Base-by-base conservation (phyloP, 129 eudicot species). In the Ambrosia artemisiifolia region DNA sequence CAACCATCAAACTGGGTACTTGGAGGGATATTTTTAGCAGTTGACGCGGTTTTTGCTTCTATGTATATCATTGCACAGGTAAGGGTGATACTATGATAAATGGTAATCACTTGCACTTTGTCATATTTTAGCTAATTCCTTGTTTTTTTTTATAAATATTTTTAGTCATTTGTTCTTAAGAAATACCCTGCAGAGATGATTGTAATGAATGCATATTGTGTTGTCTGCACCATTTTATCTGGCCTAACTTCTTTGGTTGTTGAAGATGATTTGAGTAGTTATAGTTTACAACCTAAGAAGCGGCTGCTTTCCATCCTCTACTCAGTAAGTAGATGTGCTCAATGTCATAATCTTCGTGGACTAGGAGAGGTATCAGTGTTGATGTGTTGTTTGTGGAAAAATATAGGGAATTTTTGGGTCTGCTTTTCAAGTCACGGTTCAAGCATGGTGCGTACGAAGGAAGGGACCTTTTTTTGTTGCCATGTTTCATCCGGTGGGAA, bases 401-500 rank as follows among this genome's bases (percentile, higher is more conserved):
- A 19, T 70, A 34, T 70, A 89, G 98, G 98, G 91, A 17, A 54
- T 92, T 46, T 87, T 92, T 35, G 98, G 98, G 19, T 84, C 96
- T 49, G 91, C 86, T 62, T 83, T 92, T 74, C 95, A 87, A 74
- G 88, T 89, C 10, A 70, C 90, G 11, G 70, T 92, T 67, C 78
- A 71, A 44, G 79, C 88, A 43, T 92, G 98, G 98, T 86, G 96
- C 70, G 69, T 92, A 49, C 86, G 63, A 13, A 85, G 62, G 66
- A 86, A 13, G 69, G 98, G 98, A 11, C 98, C 98, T 13, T 73
- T 92, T 70, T 92, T 92, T 70, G 95, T 89, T 60, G 82, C 89
- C 2, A 85, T 92, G 90, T 92, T 92, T 82, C 84, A 89, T 80
- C 98, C 98, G 0, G 12, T 92, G 47, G 87, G 96, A 48, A 92